Evolutionary conservation across 1,284 basidiomycete genomes (phyloP).

Genomic region (Xanthoconium separans): DNA sequence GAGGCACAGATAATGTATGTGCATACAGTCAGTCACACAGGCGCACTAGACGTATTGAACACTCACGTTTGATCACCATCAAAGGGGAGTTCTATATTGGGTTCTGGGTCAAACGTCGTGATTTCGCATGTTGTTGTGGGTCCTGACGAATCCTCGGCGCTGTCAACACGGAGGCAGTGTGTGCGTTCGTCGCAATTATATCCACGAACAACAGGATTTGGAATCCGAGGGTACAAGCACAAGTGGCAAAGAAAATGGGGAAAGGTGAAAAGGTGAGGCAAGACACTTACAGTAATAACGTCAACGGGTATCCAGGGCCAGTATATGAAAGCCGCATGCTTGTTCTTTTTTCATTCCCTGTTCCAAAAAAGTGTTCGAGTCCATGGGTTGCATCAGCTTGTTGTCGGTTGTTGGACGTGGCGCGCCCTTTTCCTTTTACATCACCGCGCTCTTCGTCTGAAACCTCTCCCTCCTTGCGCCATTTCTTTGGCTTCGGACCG

Average conservation of each 20-base stretch:
- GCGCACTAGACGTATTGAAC: not conserved
- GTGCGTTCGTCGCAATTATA: constrained; percentile 1
- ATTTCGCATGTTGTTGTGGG: constrained; percentile 90
- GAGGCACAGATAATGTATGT: not conserved
- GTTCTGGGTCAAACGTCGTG: constrained; percentile 82
- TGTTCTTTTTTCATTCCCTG: constrained; percentile 61
- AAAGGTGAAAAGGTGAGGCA: constrained; percentile 1
- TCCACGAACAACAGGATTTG: not conserved
- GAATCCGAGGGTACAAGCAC: not conserved
- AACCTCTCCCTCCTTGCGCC: constrained; percentile 50
- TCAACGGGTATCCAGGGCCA: constrained; percentile 79
- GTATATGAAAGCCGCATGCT: constrained; percentile 84
- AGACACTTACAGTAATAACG: constrained; percentile 71
- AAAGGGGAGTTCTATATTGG: constrained; percentile 77
- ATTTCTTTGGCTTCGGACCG: constrained; percentile 40
- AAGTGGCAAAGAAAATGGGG: not conserved
- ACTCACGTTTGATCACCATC: constrained; percentile 66
- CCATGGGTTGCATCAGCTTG: constrained; percentile 16
- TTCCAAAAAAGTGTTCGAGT: constrained; percentile 53
- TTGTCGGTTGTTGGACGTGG: constrained; percentile 6
- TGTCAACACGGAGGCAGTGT: constrained; percentile 32
- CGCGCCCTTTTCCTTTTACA: constrained; percentile 22
- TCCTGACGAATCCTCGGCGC: constrained; percentile 80
- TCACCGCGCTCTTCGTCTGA: constrained; percentile 41
- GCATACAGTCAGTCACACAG: constrained; percentile 9